Evolutionary conservation across 2,329 filamentous ascomycete genomes (phyloP), one percentile per base, ranked within the genome.

Genomic region (Epichloe elymi): DNA sequence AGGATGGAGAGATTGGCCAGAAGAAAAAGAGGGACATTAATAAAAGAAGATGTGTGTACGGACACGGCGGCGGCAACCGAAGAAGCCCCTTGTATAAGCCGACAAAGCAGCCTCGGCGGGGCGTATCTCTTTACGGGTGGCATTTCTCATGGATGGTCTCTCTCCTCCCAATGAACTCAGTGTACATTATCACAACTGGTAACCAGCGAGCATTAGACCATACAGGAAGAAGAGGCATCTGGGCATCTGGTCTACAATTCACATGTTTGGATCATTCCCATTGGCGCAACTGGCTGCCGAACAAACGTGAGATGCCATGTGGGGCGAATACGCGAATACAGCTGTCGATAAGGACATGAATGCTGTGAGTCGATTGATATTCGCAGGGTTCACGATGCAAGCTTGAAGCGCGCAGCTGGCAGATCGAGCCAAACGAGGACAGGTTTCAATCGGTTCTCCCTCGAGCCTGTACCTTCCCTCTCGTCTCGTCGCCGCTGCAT

Each of bases 131-230:
- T 51, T 52, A 40, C 23, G 38, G 42, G 46, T 38, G 45, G 47
- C 35, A 45, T 49, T 49, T 50, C 38, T 54, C 52, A 56, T 55
- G 55, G 53, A 73, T 67, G 67, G 73, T 76, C 6, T 37, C 72
- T 74, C 74, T 74, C 70, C 73, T 74, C 23, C 74, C 66, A 64
- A 68, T 70, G 66, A 68, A 65, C 63, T 65, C 51, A 67, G 61
- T 76, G 72, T 75, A 76, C 68, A 74, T 67, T 75, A 74, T 67
- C 74, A 75, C 65, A 67, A 63, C 61, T 60, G 66, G 65, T 60
- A 66, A 48, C 61, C 63, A 66, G 66, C 66, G 66, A 69, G 67
- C 67, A 71, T 70, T 73, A 73, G 70, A 73, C 68, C 64, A 66
- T 59, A 60, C 56, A 61, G 59, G 64, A 53, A 58, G 58, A 55